These are phyloP conservation scores for Aspergillus asperescens DNA, from an alignment of 495 filamentous ascomycete species.

Conservation along the genomic window DNA sequence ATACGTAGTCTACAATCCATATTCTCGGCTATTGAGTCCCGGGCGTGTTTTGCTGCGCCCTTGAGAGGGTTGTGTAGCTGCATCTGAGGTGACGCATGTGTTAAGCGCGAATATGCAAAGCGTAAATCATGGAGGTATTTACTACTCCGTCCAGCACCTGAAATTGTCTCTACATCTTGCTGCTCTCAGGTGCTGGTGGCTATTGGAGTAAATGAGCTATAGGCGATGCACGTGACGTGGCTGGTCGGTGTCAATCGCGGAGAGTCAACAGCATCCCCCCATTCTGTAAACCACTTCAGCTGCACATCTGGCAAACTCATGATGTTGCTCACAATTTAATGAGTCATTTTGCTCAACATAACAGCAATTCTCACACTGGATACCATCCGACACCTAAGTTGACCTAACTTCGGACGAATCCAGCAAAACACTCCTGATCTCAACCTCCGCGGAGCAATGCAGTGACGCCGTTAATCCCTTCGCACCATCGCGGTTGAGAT, in stretches of 20 bases:
- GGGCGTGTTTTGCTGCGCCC: no score
- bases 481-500: slow-evolving; percentile 8
- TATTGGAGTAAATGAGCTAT: no score
- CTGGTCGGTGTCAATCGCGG: background rate
- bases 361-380: background rate
- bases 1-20: background rate
- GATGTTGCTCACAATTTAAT: background rate
- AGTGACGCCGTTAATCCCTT: slow-evolving; percentile 7
- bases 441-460: slow-evolving; percentile 19
- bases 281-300: background rate
- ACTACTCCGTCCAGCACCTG: no score
- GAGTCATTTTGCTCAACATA: background rate
- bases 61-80: no score
- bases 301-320: background rate
- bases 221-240: slow-evolving; percentile 5
- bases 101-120: no score
- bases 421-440: background rate
- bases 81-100: no score
- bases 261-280: background rate
- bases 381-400: background rate
- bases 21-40: no score
- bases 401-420: background rate
- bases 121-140: no score
- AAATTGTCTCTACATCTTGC: no score
- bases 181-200: no score